Conservation (phyloP, 106 monocot genomes). For the Triglochin maritima region DNA sequence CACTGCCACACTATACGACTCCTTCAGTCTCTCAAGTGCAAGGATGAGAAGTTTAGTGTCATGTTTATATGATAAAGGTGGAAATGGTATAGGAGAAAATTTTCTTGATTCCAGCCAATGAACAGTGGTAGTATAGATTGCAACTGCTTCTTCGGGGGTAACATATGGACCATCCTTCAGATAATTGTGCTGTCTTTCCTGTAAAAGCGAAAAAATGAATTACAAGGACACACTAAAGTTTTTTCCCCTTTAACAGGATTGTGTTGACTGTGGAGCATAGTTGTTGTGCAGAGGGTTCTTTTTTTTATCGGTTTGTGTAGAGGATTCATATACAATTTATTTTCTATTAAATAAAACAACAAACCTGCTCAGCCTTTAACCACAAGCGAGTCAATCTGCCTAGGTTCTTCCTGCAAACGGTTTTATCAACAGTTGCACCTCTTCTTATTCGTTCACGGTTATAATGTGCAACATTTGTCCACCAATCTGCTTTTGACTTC, state of each 20-base stretch:
- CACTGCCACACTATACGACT: conserved; percentile 96
- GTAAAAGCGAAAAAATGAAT: conserved; percentile 1
- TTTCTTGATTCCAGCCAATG: conserved; percentile 99
- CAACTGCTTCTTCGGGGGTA: conserved; percentile 98
- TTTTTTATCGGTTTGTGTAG: no score
- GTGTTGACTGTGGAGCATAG: no score
- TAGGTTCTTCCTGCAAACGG: conserved; percentile 94
- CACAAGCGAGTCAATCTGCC: conserved; percentile 96
- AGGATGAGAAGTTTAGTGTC: conserved; percentile 98
- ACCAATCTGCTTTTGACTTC: conserved; percentile 99
- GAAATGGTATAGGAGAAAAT: conserved; percentile 97
- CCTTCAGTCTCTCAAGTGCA: conserved; percentile 91
- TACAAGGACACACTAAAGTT: no score
- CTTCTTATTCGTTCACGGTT: conserved; percentile 99
- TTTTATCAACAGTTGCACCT: conserved; percentile 98
- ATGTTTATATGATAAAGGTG: conserved; percentile 97
- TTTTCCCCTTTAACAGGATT: no score
- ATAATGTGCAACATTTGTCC: conserved; percentile 99
- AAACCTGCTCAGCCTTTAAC: conserved; percentile 98
- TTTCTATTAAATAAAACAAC: not conserved
- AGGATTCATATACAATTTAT: no score
- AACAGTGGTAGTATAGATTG: conserved; percentile 96
- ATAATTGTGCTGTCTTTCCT: conserved; percentile 99
- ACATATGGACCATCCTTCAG: conserved; percentile 99
- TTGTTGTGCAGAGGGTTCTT: no score